phyloP scores from a whole-genome alignment of 2,329 filamentous ascomycete species.

The Nectriaceae sp. region DNA sequence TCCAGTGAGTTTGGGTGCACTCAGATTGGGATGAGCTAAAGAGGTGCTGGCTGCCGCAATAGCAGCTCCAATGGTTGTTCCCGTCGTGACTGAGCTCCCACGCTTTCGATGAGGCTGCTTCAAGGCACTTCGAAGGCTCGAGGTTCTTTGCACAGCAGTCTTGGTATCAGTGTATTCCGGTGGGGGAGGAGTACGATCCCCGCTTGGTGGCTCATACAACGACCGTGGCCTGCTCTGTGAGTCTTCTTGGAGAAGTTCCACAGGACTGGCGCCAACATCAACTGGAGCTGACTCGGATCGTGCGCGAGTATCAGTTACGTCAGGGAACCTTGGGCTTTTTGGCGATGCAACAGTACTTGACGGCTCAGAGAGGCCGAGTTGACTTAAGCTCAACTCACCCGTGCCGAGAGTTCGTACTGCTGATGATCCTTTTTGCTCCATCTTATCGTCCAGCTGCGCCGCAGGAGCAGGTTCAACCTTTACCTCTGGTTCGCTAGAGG shows the following conservation, averaged over 20 bases:
- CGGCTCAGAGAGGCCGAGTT: conserved; percentile 76
- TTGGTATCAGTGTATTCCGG: conserved; percentile 67
- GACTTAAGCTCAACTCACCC: conserved; percentile 86
- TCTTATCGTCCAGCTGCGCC: conserved; percentile 36
- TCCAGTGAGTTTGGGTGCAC: conserved; percentile 79
- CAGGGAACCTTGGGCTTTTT: conserved; percentile 56
- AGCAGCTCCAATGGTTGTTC: conserved; percentile 67
- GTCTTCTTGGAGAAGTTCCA: conserved; percentile 36
- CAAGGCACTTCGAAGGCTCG: conserved; percentile 66
- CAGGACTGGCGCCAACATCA: conserved; percentile 38
- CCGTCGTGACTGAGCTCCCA: conserved; percentile 75
- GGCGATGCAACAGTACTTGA: conserved; percentile 56
- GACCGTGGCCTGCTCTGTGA: conserved; percentile 48
- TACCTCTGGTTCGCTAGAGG: conserved; percentile 33
- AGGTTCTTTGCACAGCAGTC: conserved; percentile 59
- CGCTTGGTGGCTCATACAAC: conserved; percentile 48
- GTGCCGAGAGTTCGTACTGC: conserved; percentile 87
- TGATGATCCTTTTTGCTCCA: conserved; percentile 62
- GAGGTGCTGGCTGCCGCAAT: conserved; percentile 71
- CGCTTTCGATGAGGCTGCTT: conserved; percentile 68
- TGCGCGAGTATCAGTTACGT: conserved; percentile 46
- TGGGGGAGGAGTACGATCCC: conserved; percentile 62
- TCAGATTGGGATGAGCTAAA: conserved; percentile 63
- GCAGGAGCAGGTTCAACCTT: conserved; percentile 44
- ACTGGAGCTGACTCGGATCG: conserved; percentile 62